These are phyloP conservation scores for Fomitopsis schrenkii DNA, from an alignment of 1,284 basidiomycete genomes.

Conservation along the genomic window DNA sequence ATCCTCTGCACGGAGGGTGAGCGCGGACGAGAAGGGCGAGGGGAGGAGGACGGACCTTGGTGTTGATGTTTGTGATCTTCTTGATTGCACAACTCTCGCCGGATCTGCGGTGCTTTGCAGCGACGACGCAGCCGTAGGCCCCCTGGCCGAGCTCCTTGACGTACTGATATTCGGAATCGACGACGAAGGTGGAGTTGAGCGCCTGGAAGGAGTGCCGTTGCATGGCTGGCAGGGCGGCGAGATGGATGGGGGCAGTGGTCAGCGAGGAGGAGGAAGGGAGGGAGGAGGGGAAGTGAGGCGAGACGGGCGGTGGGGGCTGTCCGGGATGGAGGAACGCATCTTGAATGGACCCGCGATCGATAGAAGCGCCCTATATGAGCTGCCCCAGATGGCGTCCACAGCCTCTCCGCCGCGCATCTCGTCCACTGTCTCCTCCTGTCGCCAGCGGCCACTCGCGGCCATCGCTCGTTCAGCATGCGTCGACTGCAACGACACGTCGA, in stretches of 20 bases:
- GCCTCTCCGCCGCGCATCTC: not conserved
- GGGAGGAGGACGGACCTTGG: conserved; percentile 57
- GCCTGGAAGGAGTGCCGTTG: conserved; percentile 75
- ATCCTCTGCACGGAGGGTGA: conserved; percentile 57
- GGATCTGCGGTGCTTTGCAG: conserved; percentile 79
- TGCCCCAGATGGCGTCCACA: not conserved
- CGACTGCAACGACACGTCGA: too few species aligned
- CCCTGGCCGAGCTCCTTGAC: conserved; percentile 96
- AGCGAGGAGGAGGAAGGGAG: not conserved
- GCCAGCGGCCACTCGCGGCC: too few species aligned
- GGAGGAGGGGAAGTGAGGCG: not conserved
- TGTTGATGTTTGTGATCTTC: conserved; percentile 98
- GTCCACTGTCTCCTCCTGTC: too few species aligned
- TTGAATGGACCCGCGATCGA: not conserved
- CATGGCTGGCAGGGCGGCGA: conserved; percentile 25
- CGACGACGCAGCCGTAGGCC: conserved; percentile 90
- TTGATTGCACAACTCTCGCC: conserved; percentile 93
- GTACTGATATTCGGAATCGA: conserved; percentile 90
- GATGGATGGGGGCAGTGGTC: not conserved
- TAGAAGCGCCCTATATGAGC: not conserved
- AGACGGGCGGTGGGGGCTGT: not conserved
- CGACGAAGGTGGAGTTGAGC: conserved; percentile 79
- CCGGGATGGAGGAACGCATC: not conserved
- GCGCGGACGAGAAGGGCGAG: not conserved
- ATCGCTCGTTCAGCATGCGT: too few species aligned